phyloP scores from a whole-genome alignment of 805 yeast genomes.

The Cyberlindnera mrakii region DNA sequence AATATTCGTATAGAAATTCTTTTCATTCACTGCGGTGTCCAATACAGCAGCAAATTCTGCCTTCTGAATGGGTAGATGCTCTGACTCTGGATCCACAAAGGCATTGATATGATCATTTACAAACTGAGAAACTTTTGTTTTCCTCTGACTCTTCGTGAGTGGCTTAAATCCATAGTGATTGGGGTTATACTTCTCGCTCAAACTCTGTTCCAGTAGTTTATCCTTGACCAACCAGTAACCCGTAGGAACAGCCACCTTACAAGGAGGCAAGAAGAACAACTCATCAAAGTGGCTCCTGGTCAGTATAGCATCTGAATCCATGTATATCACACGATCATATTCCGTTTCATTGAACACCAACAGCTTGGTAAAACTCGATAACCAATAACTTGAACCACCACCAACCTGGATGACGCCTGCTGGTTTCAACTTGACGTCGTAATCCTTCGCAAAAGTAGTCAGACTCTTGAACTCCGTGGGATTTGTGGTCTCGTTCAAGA shows the following conservation, averaged over 20 bases:
- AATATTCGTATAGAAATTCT: conserved; percentile 21
- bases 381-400: conserved; percentile 32
- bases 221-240: conserved; percentile 34
- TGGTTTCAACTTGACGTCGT: conserved; percentile 14
- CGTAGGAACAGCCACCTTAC: conserved; percentile 40
- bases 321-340: conserved; percentile 46
- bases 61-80: too few species aligned
- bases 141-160: conserved; percentile 18
- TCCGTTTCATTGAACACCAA: conserved; percentile 42
- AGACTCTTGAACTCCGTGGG: conserved; percentile 9
- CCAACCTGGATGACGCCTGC: conserved; percentile 13
- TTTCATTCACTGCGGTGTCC: conserved; percentile 2
- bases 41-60: too few species aligned
- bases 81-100: conserved; percentile 1
- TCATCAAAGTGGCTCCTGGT: conserved; percentile 42
- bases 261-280: conserved; percentile 43
- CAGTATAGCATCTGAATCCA: conserved; percentile 51
- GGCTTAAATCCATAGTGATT: conserved; percentile 18
- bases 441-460: conserved; percentile 3
- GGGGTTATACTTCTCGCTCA: conserved; percentile 15
- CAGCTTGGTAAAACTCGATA: conserved; percentile 48
- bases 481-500: conserved; percentile 18
- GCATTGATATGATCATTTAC: conserved; percentile 3
- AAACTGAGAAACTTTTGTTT: conserved; percentile 7
- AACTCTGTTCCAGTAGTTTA: conserved; percentile 18